A percentile compares a stretch with the other conserved stretches of the same genome.
Conservation (phyloP, 2,329 filamentous ascomycete genomes). For the Magnaporthiopsis rhizophila region DNA sequence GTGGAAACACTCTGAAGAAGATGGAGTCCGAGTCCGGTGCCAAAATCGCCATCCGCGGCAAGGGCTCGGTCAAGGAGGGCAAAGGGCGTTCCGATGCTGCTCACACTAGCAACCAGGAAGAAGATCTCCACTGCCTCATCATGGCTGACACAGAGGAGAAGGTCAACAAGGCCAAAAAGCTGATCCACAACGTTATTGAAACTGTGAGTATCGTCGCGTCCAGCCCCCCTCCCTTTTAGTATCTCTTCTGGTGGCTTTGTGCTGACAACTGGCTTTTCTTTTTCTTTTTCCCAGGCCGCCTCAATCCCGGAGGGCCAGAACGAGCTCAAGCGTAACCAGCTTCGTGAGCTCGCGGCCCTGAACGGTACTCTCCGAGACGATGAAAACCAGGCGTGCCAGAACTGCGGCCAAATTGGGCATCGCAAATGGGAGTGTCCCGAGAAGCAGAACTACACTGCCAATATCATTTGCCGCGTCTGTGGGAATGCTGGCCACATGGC, state of each 20-base stretch:
- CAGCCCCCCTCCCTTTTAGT: neutral
- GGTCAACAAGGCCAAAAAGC: constrained; percentile 96
- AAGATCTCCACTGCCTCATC: constrained; percentile 97
- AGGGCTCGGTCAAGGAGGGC: constrained; percentile 99
- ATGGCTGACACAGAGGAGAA: constrained; percentile 99
- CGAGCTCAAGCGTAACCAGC: constrained; percentile 96
- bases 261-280: constrained; percentile 15
- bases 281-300: constrained; percentile 57
- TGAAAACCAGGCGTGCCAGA: constrained; percentile 98
- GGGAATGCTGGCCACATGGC: constrained; percentile 98
- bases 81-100: constrained; percentile 98
- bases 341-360: constrained; percentile 91
- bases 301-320: constrained; percentile 99
- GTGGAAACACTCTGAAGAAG: constrained; percentile 99
- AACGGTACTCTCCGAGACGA: constrained; percentile 99
- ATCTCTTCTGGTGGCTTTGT: neutral
- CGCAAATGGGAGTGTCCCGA: constrained; percentile 98
- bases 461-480: constrained; percentile 97
- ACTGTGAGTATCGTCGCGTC: constrained; percentile 56
- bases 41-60: constrained; percentile 99
- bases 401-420: constrained; percentile 97
- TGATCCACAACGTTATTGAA: constrained; percentile 98
- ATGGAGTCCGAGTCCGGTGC: constrained; percentile 97
- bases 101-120: constrained; percentile 99
- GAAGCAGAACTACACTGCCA: constrained; percentile 97